A percentile compares a stretch with the other conserved stretches of the same genome.
phyloP scores from a whole-genome alignment of 2,329 filamentous ascomycete species.

The Fusarium foetens region DNA sequence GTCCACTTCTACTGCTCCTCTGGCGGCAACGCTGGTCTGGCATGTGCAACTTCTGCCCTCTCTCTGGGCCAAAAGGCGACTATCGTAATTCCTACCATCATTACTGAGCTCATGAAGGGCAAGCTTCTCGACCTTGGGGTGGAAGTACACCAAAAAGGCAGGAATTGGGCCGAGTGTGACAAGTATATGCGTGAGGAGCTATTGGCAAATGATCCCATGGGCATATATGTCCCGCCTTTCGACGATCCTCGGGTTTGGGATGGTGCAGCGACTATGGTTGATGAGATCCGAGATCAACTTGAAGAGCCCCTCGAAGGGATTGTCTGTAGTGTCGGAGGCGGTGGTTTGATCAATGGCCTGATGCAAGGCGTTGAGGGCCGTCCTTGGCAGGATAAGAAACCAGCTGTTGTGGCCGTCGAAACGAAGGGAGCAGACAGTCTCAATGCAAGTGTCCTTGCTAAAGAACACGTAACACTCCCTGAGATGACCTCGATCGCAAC shows the following conservation, averaged over 20 bases:
- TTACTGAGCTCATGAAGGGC: slow-evolving; percentile 74
- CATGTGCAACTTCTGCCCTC: slow-evolving; percentile 77
- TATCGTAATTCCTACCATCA: slow-evolving; percentile 76
- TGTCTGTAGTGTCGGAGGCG: slow-evolving; percentile 83
- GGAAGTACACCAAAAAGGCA: slow-evolving; percentile 74
- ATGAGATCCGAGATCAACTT: slow-evolving; percentile 57
- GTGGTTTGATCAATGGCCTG: slow-evolving; percentile 81
- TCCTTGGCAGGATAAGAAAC: slow-evolving; percentile 48
- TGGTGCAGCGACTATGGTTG: slow-evolving; percentile 69
- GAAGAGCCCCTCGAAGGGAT: slow-evolving; percentile 70
- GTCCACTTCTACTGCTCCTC: slow-evolving; percentile 82
- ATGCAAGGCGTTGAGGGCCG: slow-evolving; percentile 71
- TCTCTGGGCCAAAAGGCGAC: slow-evolving; percentile 74
- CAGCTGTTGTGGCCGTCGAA: slow-evolving; percentile 76
- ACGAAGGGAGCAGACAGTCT: slow-evolving; percentile 79
- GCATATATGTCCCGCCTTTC: slow-evolving; percentile 76
- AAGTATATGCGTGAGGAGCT: slow-evolving; percentile 69
- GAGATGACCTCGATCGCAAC: slow-evolving; percentile 81
- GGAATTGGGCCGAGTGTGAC: slow-evolving; percentile 76
- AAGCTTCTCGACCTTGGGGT: slow-evolving; percentile 77
- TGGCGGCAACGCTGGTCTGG: slow-evolving; percentile 86
- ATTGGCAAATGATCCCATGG: slow-evolving; percentile 60
- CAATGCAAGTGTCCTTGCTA: slow-evolving; percentile 66
- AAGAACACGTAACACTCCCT: slow-evolving; percentile 69
- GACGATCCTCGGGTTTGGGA: slow-evolving; percentile 75